Base-by-base conservation (phyloP, 805 yeast species). In the Kazachstania psychrophila region DNA sequence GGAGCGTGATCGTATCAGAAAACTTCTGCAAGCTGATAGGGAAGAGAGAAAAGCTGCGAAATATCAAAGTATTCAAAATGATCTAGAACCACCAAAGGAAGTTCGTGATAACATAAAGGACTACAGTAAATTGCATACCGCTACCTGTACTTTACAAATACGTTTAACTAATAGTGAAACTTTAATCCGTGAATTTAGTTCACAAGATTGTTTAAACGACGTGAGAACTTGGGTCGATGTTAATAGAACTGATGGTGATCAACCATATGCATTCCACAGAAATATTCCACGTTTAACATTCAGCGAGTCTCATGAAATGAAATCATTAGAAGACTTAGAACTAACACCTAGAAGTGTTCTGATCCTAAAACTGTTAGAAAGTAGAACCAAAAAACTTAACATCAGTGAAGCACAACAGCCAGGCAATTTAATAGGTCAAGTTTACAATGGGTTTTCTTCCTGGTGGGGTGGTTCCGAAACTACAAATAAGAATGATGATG, bases 331-430 rank as follows among this genome's bases (percentile, higher is more conserved):
- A 18, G 69, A 65, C 3, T 62, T 87, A 37, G 76, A 74, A 16
- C 61, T 87, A 35, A 68, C 73, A 12, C 88, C 89, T 2, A 66
- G 94, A 39, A 78, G 94, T 9, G 84, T 81, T 0, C 57, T 87
- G 33, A 77, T 84, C 17, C 62, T 87, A 44, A 81, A 82, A 51
- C 88, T 92, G 0, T 62, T 68, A 22, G 51, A 51, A 17, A 53
- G 54, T 19, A 54, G 47, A 27, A 26, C 34, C 10, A 39, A 39
- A 6, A 32, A 33, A 14, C 54, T n/a, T 36, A 51, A 40, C 58
- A 65, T 33, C 49, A 56, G 44, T 19, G 53, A 37, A 16, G 51
- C 40, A 12, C 46, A 47, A 38, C 48, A 45, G 16, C 49, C 56
- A 11, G 58, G 68, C 0, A n/a, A n/a, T n/a, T 39, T 62, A 6